Percentiles rank a stretch among this genome's conserved stretches.
These are phyloP conservation scores for Chamaecrista fasciculata DNA, from an alignment of 306 rosid genomes.

Conservation along the genomic window DNA sequence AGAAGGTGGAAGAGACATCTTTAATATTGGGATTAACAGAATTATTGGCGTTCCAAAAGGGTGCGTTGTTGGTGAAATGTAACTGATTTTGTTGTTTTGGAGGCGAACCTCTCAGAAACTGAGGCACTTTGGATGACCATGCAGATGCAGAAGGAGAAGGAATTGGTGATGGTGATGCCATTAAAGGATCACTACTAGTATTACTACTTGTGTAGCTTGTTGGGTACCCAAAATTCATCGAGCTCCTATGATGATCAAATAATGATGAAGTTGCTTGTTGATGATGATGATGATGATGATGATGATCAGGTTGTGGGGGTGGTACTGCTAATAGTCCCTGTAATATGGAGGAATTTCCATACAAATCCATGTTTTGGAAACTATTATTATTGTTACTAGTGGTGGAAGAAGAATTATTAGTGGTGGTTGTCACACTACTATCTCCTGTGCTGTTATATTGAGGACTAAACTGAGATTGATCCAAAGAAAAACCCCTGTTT, in stretches of 20 bases:
- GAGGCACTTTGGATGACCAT: constrained; percentile 63
- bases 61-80: constrained; percentile 77
- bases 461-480: constrained; percentile 71
- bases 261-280: constrained; percentile 29
- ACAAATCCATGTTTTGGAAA: constrained; percentile 64
- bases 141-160: too few species aligned
- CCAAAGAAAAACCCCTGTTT: constrained; percentile 67
- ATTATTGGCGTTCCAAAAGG: constrained; percentile 70
- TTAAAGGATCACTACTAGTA: constrained; percentile 44
- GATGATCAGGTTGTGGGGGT: constrained; percentile 34
- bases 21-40: constrained; percentile 67
- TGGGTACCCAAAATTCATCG: constrained; percentile 43
- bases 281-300: constrained; percentile 35
- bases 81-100: constrained; percentile 74
- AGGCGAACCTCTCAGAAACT: constrained; percentile 66
- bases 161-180: too few species aligned
- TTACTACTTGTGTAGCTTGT: constrained; percentile 47
- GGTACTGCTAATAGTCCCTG: constrained; percentile 57
- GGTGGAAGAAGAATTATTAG: too few species aligned
- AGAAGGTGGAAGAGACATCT: constrained; percentile 56
- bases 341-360: constrained; percentile 60
- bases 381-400: too few species aligned
- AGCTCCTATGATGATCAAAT: constrained; percentile 25
- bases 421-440: too few species aligned
- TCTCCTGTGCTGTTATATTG: constrained; percentile 71